Evolutionary conservation across 108 stramenopile genomes (phyloP).

Genomic region (Skeletonema menzelii): DNA sequence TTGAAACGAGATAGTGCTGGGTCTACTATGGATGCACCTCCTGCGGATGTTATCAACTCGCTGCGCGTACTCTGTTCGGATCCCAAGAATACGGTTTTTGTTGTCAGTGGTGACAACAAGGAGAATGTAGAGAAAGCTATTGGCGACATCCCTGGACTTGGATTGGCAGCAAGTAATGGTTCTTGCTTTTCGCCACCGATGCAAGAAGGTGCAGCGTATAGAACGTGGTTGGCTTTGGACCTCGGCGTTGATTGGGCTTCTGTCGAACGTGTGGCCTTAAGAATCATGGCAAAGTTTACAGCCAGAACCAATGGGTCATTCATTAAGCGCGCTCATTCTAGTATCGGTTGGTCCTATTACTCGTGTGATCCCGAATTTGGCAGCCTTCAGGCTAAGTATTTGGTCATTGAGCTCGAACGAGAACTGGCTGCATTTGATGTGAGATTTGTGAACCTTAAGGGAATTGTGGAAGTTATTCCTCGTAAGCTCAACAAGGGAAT

Average conservation of each 20-base stretch:
- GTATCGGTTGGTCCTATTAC: slow-evolving; percentile 75
- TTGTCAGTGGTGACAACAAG: slow-evolving; percentile 49
- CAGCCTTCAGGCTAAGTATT: slow-evolving; percentile 59
- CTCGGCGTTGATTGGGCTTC: slow-evolving; percentile 64
- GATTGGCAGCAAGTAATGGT: slow-evolving; percentile 63
- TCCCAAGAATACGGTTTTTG: slow-evolving; percentile 57
- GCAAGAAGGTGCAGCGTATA: slow-evolving; percentile 6
- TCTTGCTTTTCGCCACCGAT: slow-evolving; percentile 50
- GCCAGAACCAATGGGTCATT: slow-evolving; percentile 58
- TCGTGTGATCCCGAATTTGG: slow-evolving; percentile 84
- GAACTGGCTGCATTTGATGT: slow-evolving; percentile 62
- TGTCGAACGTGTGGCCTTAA: slow-evolving; percentile 20
- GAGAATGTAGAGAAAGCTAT: slow-evolving; percentile 46
- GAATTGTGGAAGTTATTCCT: slow-evolving; percentile 48
- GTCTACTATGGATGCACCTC: slow-evolving; percentile 37
- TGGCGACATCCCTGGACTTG: slow-evolving; percentile 44
- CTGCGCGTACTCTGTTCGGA: slow-evolving; percentile 46
- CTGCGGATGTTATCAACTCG: slow-evolving; percentile 41
- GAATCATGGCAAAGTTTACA: slow-evolving; percentile 62
- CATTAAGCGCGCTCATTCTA: slow-evolving; percentile 45
- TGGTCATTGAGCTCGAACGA: slow-evolving; percentile 62
- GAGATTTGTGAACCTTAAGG: slow-evolving; percentile 47
- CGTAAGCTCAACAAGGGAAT: slow-evolving; percentile 41
- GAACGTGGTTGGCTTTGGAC: slow-evolving; percentile 42
- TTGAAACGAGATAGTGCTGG: slow-evolving; percentile 70